Percentiles rank a stretch among this genome's conserved stretches.
phyloP scores from a whole-genome alignment of 495 filamentous ascomycete species.

The Hypoxylon intermedium region DNA sequence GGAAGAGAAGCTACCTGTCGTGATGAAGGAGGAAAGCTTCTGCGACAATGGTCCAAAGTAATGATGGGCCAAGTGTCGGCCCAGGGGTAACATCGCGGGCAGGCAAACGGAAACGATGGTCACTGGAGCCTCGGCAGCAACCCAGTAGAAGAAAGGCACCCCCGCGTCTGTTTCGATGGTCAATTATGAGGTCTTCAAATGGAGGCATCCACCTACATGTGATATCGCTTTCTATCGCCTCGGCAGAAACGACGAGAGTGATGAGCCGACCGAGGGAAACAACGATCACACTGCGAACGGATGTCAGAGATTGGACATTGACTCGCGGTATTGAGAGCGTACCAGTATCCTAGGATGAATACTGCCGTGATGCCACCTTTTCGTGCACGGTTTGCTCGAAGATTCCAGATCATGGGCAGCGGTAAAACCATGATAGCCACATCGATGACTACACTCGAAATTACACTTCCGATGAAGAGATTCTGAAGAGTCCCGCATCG shows the following conservation, averaged over 20 bases:
- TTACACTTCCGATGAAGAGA: constrained; percentile 17
- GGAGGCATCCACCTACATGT: constrained; percentile 2
- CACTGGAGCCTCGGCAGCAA: constrained; percentile 13
- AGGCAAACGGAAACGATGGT: constrained; percentile 45
- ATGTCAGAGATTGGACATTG: background rate
- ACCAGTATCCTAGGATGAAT: constrained; percentile 47
- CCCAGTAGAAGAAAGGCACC: background rate
- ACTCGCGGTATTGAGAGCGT: background rate
- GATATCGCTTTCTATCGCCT: background rate
- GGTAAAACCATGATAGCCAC: constrained; percentile 44
- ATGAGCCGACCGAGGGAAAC: constrained; percentile 16
- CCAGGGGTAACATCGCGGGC: constrained; percentile 40
- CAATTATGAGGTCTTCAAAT: background rate
- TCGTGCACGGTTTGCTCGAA: constrained; percentile 37
- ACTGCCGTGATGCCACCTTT: constrained; percentile 41
- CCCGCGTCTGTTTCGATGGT: background rate
- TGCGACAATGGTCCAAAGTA: background rate
- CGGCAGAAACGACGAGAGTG: background rate
- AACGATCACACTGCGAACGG: constrained; percentile 17
- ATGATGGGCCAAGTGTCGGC: background rate
- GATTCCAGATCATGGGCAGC: constrained; percentile 44
- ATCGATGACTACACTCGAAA: constrained; percentile 41
- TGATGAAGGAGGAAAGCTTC: background rate
- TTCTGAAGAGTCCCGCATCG: background rate
- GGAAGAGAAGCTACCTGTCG: background rate